Base-by-base conservation (phyloP, 108 stramenopile genomes). In the Craspedostauros australis region DNA sequence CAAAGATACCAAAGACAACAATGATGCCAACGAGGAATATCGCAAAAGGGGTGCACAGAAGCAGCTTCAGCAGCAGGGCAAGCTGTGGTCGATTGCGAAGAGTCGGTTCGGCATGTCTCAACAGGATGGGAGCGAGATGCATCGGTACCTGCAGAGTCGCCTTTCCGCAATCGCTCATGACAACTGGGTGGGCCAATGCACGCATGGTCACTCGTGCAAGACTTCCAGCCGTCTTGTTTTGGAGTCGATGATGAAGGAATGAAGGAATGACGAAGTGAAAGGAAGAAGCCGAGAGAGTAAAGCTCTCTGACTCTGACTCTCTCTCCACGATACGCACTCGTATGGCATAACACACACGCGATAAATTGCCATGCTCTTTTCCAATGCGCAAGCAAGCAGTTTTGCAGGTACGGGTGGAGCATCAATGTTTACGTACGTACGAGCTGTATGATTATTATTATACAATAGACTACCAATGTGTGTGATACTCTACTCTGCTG, bases 151-250 rank as follows among this genome's bases (percentile, higher is more conserved):
- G 14, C 16, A 55, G 25, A 36, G 36, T 14, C 29, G 66, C 28
- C 24, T 62, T 40, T 18, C 12, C 18, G 53, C 37, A 5, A 73
- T 73, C 51, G 64, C 64, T 7, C 4, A 39, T 34, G 72, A 73
- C 22, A 65, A 65, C 42, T 31, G 66, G 16, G 22, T 28, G 14
- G 72, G 72, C 23, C 64, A 66, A 57, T 73, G 72, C 30, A 44
- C 52, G 5, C 9, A 27, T 18, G 72, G 65, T 18, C 72, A 73
- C 57, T 62, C 60, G 27, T 73, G 72, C 44, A 65, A 60, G 39
- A 8, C 50, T n/a, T 29, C 23, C 24, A 66, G 66, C 29, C 48
- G 50, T 31, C 1, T 50, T 4, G 0, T 58, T 12, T 46, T 66
- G 42, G 37, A 60, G 31, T 24, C 46, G 18, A 48, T 60, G 24